Conservation (phyloP, 2,329 filamentous ascomycete genomes). For the Trichophyton schoenleinii region DNA sequence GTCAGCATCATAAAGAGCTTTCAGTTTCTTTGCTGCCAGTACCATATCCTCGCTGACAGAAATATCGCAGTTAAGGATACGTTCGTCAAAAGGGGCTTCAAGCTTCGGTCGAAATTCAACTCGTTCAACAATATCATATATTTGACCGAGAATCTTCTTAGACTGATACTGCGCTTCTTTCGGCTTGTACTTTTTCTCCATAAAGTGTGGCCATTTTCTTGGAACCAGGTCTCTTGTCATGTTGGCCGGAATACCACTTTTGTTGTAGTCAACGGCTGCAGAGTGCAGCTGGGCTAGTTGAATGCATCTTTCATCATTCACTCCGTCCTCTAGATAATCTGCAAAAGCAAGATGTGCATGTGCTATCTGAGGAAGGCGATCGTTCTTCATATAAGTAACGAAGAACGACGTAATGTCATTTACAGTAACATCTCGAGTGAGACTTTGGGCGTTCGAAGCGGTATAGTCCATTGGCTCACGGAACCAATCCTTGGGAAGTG, state of each 20-base stretch:
- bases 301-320: constrained; percentile 58
- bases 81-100: constrained; percentile 58
- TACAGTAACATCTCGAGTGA: constrained; percentile 53
- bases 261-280: constrained; percentile 84
- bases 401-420: constrained; percentile 74
- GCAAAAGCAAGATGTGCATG: constrained; percentile 67
- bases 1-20: constrained; percentile 62
- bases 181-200: constrained; percentile 52
- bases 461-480: constrained; percentile 65
- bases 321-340: constrained; percentile 50
- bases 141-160: constrained; percentile 56
- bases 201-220: constrained; percentile 67
- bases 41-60: constrained; percentile 44
- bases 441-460: constrained; percentile 42
- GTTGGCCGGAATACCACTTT: constrained; percentile 66
- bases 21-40: constrained; percentile 51
- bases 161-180: constrained; percentile 51
- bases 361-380: constrained; percentile 68
- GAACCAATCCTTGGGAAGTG: constrained; percentile 60
- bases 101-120: constrained; percentile 63
- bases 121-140: constrained; percentile 64
- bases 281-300: constrained; percentile 72
- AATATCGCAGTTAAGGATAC: constrained; percentile 53
- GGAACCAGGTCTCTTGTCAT: constrained; percentile 53
- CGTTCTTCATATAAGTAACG: constrained; percentile 83